Evolutionary conservation across 352 stramenopile species (phyloP), one percentile per base, ranked within the genome.

Genomic region (Phytophthora pistaciae): DNA sequence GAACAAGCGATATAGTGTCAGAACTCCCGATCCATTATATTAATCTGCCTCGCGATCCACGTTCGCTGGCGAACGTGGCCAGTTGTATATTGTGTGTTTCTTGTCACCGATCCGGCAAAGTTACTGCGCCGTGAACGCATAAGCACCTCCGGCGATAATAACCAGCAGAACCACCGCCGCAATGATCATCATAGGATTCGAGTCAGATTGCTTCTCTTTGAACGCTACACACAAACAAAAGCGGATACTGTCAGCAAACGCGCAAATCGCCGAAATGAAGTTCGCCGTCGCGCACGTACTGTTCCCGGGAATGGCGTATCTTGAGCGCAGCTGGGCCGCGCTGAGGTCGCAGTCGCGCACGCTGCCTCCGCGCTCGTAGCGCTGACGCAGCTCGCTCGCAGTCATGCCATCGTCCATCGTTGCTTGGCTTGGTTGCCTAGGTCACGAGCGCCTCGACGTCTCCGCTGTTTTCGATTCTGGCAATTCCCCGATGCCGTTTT

Each of bases 291-390:
- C 48, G 8, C 11, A 81, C 85, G 64, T 84, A 95, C 88, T 95
- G 79, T 95, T 95, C 53, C 75, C 76, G 18, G 87, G 75, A 64
- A 95, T 95, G 36, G 88, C 86, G 70, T 95, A 94, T 75, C 88
- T 82, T 23, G 88, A 90, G 9, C 86, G 86, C 21, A 95, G 68
- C 60, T 95, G 88, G 9, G 86, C 88, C 0, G 88, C 88, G 50
- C 85, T 95, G 48, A 95, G 77, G 69, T 95, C 87, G 48, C 72
- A 88, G 68, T 95, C 88, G 20, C 83, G 86, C 36, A 95, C 86
- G 1, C 74, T 88, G 20, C 88, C 88, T 46, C 85, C 86, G 38
- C 88, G 86, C 60, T 90, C 84, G 69, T 95, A 95, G 42, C 88
- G 84, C 61, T 81, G 82, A 33, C 88, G 84, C 59, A 95, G 72